Conservation (phyloP, 148 eudicot species). For the Rhododendron ferrugineum region DNA sequence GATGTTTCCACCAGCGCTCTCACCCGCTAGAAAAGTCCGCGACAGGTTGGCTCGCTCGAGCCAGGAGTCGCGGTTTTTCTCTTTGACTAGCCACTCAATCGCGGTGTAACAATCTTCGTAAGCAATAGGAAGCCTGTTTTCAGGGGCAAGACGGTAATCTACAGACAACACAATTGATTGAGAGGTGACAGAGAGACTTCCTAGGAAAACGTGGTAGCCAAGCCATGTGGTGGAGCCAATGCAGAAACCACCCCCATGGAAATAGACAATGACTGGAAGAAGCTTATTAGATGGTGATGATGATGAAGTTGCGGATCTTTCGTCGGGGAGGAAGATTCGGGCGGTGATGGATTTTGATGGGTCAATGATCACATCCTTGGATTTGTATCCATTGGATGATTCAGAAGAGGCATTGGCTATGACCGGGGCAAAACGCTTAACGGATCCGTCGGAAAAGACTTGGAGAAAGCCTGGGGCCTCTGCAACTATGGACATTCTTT, state of each 20-base stretch:
- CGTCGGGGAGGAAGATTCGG: slow-evolving; percentile 47
- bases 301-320: background rate
- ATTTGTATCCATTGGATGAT: slow-evolving; percentile 32
- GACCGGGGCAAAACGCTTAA: slow-evolving; percentile 53
- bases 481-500: slow-evolving; percentile 8
- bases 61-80: slow-evolving; percentile 30
- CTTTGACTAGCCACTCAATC: slow-evolving; percentile 47
- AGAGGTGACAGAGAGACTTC: slow-evolving; percentile 39
- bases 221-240: slow-evolving; percentile 87
- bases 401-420: slow-evolving; percentile 31
- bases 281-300: background rate
- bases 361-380: slow-evolving; percentile 64
- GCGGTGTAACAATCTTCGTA: slow-evolving; percentile 52
- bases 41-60: slow-evolving; percentile 46
- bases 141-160: slow-evolving; percentile 93
- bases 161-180: slow-evolving; percentile 43
- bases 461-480: slow-evolving; percentile 61
- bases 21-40: slow-evolving; percentile 60
- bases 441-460: slow-evolving; percentile 58
- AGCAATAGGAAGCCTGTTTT: slow-evolving; percentile 69
- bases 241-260: slow-evolving; percentile 91
- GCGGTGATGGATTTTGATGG: slow-evolving; percentile 51
- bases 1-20: slow-evolving; percentile 87
- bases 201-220: slow-evolving; percentile 71
- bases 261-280: slow-evolving; percentile 62